phyloP scores from a whole-genome alignment of 306 rosid genomes.

The Sechiopsis laciniata region DNA sequence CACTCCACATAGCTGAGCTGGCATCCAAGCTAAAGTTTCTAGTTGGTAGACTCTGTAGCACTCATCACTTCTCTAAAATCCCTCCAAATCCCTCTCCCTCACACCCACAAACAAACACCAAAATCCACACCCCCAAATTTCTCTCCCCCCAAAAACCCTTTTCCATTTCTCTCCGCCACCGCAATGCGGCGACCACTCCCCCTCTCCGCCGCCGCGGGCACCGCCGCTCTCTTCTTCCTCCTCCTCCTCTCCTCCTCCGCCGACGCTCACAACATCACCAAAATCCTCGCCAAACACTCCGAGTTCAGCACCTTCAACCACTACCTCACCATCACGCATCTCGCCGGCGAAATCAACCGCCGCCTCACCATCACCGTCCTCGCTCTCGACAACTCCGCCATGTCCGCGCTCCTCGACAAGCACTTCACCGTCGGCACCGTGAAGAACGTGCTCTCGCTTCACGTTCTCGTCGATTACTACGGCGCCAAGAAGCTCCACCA shows the following conservation, averaged over 20 bases:
- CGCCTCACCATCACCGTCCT: constrained; percentile 90
- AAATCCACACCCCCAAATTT: not conserved
- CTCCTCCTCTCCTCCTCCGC: constrained; percentile 19
- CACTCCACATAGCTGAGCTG: constrained; percentile 8
- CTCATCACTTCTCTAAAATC: not conserved
- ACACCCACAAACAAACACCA: not conserved
- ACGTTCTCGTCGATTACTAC: constrained; percentile 78
- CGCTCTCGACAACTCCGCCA: constrained; percentile 78
- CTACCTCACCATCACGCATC: constrained; percentile 79
- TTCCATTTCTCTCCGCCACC: not conserved
- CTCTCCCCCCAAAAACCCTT: not conserved
- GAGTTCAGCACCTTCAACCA: constrained; percentile 78
- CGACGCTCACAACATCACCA: constrained; percentile 62
- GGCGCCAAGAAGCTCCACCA: constrained; percentile 88
- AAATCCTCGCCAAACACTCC: constrained; percentile 61
- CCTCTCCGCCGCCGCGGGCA: not conserved
- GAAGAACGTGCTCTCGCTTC: constrained; percentile 79
- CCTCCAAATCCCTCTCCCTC: not conserved
- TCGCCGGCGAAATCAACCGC: constrained; percentile 85
- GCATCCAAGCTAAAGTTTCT: no score
- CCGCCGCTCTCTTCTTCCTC: constrained; percentile 20
- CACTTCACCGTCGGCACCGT: constrained; percentile 55
- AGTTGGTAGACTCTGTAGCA: no score
- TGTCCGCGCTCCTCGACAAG: constrained; percentile 58
- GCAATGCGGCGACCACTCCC: constrained; percentile 7